Conservation (phyloP, 208 protist genomes). For the Acanthamoeba lenticulata region DNA sequence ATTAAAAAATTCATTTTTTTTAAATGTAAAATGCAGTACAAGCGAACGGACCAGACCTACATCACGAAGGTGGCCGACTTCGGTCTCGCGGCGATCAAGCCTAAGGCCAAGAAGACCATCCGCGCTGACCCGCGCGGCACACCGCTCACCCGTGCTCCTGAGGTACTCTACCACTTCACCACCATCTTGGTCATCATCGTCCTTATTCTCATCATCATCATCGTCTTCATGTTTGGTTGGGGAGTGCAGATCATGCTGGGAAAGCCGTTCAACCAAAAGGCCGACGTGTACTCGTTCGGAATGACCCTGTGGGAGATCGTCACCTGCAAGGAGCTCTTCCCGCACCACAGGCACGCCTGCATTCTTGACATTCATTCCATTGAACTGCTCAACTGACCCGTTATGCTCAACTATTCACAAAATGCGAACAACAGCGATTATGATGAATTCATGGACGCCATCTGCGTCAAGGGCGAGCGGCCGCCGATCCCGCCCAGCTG, state of each 20-base stretch:
- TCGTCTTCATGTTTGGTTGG: too few relatives aligned
- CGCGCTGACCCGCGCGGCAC: slow-evolving; percentile 77
- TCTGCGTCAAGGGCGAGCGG: slow-evolving; percentile 72
- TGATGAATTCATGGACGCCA: slow-evolving; percentile 72
- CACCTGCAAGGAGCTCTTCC: slow-evolving; percentile 79
- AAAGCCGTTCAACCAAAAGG: slow-evolving; percentile 76
- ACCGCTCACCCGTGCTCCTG: slow-evolving; percentile 82
- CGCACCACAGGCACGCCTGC: slow-evolving; percentile 68
- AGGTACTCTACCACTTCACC: slow-evolving; percentile 50
- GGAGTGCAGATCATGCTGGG: slow-evolving; percentile 68
- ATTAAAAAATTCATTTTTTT: neutral
- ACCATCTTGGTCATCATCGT: neutral
- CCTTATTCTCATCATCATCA: neutral
- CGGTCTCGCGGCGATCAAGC: slow-evolving; percentile 75
- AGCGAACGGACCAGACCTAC: neutral
- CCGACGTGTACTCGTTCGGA: slow-evolving; percentile 85
- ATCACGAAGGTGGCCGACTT: slow-evolving; percentile 49
- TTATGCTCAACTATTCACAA: neutral
- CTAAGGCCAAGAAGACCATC: slow-evolving; percentile 75
- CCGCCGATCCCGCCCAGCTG: slow-evolving; percentile 74
- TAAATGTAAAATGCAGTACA: neutral
- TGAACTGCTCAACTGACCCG: neutral
- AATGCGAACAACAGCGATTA: slow-evolving; percentile 59
- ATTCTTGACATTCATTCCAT: neutral
- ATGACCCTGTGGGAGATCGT: slow-evolving; percentile 83